Conservation (phyloP, 352 stramenopile species). For the Pythium sp. region DNA sequence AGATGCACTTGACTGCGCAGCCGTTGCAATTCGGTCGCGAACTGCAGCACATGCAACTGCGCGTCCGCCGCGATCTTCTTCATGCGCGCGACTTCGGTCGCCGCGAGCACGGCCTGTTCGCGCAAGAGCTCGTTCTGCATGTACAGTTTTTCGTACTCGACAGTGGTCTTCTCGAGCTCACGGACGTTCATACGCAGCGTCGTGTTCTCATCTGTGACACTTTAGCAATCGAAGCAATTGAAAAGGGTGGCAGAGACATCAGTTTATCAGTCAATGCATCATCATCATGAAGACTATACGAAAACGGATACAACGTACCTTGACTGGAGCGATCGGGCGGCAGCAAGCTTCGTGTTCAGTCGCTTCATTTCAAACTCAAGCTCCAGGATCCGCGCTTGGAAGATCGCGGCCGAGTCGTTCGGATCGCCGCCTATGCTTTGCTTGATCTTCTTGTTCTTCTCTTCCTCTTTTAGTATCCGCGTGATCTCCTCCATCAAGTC, state of each 20-base stretch:
- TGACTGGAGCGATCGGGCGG: constrained; percentile 49
- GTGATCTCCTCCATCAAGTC: constrained; percentile 61
- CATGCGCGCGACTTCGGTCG: constrained; percentile 41
- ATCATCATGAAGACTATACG: not conserved
- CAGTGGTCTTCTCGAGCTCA: constrained; percentile 42
- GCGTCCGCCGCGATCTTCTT: constrained; percentile 33
- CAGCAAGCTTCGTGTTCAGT: constrained; percentile 60
- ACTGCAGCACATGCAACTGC: constrained; percentile 26
- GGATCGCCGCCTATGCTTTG: constrained; percentile 13
- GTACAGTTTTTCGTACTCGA: constrained; percentile 48
- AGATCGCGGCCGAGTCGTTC: constrained; percentile 37
- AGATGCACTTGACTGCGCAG: constrained; percentile 42
- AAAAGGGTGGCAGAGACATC: not conserved
- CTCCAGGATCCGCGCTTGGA: constrained; percentile 58
- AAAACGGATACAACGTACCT: constrained; percentile 6
- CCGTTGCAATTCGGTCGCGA: constrained; percentile 36
- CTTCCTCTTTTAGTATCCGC: constrained; percentile 46
- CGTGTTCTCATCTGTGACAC: constrained; percentile 71
- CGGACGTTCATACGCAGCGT: constrained; percentile 43
- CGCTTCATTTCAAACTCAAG: constrained; percentile 71
- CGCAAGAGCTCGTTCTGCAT: constrained; percentile 66
- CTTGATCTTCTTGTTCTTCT: constrained; percentile 35
- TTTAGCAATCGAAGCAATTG: not conserved
- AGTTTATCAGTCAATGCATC: not conserved
- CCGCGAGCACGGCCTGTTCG: constrained; percentile 44